These are phyloP conservation scores for Metschnikowia noctiluminum DNA, from an alignment of 805 yeast genomes.

Conservation along the genomic window DNA sequence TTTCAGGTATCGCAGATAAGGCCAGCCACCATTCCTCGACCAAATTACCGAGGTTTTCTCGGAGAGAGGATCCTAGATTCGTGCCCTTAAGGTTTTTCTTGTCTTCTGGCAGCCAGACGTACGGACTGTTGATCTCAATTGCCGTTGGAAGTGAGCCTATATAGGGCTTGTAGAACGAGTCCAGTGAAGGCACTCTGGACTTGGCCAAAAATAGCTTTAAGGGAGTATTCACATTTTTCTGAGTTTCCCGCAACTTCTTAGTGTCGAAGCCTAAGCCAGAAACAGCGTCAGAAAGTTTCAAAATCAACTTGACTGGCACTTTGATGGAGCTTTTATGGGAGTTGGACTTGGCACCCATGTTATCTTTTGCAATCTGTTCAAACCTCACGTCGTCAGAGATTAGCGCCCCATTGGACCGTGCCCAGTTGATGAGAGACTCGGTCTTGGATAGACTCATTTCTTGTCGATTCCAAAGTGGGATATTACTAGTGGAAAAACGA, in stretches of 20 bases:
- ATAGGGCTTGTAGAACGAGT: conserved; percentile 28
- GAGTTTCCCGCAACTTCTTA: conserved; percentile 10
- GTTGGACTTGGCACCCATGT: conserved; percentile 26
- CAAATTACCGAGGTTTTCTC: conserved; percentile 41
- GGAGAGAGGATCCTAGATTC: conserved; percentile 57
- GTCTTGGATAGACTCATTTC: conserved; percentile 3
- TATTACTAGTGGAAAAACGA: too few relatives aligned
- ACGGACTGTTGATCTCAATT: conserved; percentile 54
- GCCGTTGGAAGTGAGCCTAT: conserved; percentile 34
- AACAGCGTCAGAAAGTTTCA: conserved; percentile 25
- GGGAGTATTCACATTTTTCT: conserved; percentile 27
- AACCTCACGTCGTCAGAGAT: conserved; percentile 25
- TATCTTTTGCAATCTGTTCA: conserved; percentile 17
- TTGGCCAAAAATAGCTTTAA: conserved; percentile 34
- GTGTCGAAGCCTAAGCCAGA: conserved; percentile 17
- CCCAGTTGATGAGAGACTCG: conserved; percentile 29
- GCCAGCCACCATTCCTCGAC: conserved; percentile 61
- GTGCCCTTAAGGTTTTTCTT: conserved; percentile 58
- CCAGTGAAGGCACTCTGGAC: conserved; percentile 19
- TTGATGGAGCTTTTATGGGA: conserved; percentile 10
- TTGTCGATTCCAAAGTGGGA: not conserved
- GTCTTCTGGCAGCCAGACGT: conserved; percentile 58
- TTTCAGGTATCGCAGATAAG: conserved; percentile 30
- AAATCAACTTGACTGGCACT: conserved; percentile 12
- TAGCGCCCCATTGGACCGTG: conserved; percentile 27